Percentiles rank a stretch among this genome's conserved stretches.
Conservation (phyloP, 139 green algal genomes). For the Chlamydomonas sp. region DNA sequence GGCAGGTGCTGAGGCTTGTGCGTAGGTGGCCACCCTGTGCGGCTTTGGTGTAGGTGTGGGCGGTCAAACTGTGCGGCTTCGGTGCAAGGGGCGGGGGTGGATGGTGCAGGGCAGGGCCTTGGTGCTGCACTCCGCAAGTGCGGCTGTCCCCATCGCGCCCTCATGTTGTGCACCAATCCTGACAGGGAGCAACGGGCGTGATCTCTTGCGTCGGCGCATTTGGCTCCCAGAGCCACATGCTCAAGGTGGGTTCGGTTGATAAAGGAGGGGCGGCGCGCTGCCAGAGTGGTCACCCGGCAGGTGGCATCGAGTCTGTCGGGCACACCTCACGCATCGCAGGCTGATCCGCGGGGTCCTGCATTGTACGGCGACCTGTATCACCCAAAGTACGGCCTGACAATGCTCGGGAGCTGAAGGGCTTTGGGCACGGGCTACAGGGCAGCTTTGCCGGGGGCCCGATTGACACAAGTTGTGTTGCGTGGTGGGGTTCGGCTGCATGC, state of each 20-base stretch:
- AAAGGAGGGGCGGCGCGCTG: background rate
- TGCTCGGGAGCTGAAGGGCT: background rate
- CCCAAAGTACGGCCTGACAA: background rate
- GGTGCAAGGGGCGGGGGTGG: no score
- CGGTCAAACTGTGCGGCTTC: no score
- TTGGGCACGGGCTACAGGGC: no score
- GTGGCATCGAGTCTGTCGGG: background rate
- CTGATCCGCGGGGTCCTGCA: background rate
- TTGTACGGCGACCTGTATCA: background rate
- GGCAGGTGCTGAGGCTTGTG: no score
- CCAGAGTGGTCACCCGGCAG: background rate
- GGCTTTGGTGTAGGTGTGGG: no score
- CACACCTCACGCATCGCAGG: background rate
- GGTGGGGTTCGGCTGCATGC: background rate
- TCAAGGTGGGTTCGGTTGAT: slow-evolving; percentile 26
- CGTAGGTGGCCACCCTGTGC: no score
- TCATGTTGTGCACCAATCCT: no score
- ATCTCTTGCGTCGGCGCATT: slow-evolving; percentile 88
- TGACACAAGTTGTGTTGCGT: background rate
- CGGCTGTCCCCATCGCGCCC: no score
- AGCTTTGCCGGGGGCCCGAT: background rate
- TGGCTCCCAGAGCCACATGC: slow-evolving; percentile 83
- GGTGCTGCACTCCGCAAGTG: no score
- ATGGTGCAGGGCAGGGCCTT: no score
- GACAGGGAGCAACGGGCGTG: slow-evolving; percentile 65